Conservation (phyloP, 148 eudicot species). For the Talinum fruticosum region DNA sequence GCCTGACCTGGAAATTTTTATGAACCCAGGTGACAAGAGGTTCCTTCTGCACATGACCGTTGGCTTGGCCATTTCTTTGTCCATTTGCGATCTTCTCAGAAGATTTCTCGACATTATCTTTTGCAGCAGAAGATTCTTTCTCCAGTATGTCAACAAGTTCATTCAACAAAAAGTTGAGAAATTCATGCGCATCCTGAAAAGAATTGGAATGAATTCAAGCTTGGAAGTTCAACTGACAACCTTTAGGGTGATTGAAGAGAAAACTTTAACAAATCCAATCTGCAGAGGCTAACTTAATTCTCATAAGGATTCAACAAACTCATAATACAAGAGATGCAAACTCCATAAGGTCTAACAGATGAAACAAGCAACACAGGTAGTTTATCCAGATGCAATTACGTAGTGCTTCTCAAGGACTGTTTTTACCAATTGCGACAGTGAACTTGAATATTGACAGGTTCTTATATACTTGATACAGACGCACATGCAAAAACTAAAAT, state of each 20-base stretch:
- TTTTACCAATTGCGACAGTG: background rate
- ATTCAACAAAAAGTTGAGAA: slow-evolving; percentile 63
- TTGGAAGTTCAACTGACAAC: background rate
- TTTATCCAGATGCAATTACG: background rate
- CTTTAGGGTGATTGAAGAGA: background rate
- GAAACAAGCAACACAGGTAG: background rate
- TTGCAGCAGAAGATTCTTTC: slow-evolving; percentile 56
- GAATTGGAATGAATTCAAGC: background rate
- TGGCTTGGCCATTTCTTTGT: slow-evolving; percentile 37
- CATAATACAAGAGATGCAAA: background rate
- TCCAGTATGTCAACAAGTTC: slow-evolving; percentile 72
- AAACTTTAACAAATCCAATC: background rate
- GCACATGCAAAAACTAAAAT: background rate
- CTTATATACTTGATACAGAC: background rate
- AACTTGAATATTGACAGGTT: background rate
- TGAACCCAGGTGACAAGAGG: slow-evolving; percentile 80
- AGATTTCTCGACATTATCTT: slow-evolving; percentile 32
- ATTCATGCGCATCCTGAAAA: slow-evolving; percentile 74
- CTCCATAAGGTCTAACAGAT: background rate
- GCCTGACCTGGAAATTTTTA: slow-evolving; percentile 66
- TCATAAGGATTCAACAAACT: background rate
- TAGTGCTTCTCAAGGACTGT: background rate
- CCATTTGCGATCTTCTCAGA: slow-evolving; percentile 53
- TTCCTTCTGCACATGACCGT: slow-evolving; percentile 52
- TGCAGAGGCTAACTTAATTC: background rate